phyloP scores from a whole-genome alignment of 2,329 filamentous ascomycete species.

The Curvularia verruculosa region DNA sequence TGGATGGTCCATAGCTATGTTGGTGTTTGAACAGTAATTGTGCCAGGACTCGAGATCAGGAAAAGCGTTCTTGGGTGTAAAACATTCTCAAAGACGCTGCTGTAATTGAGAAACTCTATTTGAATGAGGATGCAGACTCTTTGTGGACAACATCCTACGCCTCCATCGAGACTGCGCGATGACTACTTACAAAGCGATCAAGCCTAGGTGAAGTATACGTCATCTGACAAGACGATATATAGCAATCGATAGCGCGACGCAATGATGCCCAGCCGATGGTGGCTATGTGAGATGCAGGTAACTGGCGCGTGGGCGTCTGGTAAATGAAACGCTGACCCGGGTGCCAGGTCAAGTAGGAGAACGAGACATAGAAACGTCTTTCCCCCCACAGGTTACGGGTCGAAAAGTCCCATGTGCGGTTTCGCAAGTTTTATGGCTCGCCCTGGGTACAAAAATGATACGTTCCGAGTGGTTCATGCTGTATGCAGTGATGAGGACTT shows the following conservation, averaged over 20 bases:
- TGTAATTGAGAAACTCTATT: background rate
- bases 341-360: background rate
- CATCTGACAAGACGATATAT: conserved; percentile 21
- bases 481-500: background rate
- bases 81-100: background rate
- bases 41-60: background rate
- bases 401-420: background rate
- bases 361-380: background rate
- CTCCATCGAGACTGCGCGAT: background rate
- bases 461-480: background rate
- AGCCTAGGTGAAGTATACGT: background rate
- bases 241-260: conserved; percentile 29
- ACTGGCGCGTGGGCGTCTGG: background rate
- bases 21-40: background rate
- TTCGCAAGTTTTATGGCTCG: background rate
- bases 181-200: background rate
- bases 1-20: background rate
- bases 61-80: background rate
- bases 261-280: conserved; percentile 24
- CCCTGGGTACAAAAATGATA: background rate
- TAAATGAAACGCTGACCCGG: conserved; percentile 6
- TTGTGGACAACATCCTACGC: background rate
- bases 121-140: too few relatives aligned
- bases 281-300: background rate
- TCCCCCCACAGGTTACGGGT: background rate